Percentiles rank a stretch among this genome's conserved stretches.
Conservation (phyloP, 2,329 filamentous ascomycete species). For the Stemphylium beticola region DNA sequence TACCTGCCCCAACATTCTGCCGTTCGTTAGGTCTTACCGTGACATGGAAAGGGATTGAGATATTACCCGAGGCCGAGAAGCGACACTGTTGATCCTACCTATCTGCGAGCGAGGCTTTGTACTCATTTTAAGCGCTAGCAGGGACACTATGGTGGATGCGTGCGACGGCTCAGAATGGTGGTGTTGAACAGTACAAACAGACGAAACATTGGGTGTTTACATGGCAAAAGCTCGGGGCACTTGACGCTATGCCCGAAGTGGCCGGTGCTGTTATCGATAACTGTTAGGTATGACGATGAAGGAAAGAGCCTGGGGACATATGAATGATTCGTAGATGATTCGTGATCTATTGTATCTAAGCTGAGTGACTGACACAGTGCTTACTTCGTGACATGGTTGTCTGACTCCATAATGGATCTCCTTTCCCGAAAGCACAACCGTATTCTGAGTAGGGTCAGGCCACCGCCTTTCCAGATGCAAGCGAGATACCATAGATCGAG, state of each 20-base stretch:
- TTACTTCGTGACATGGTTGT: slow-evolving; percentile 27
- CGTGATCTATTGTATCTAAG: slow-evolving; percentile 32
- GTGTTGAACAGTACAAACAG: slow-evolving; percentile 3
- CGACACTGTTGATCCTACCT: slow-evolving; percentile 17
- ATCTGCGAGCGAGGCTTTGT: slow-evolving; percentile 26
- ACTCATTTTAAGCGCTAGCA: slow-evolving; percentile 27
- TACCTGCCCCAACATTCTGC: slow-evolving; percentile 6
- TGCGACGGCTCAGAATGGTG: slow-evolving; percentile 3
- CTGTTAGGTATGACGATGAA: background rate
- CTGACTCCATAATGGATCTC: slow-evolving; percentile 26
- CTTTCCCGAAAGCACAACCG: slow-evolving; percentile 36
- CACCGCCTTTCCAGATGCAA: slow-evolving; percentile 10
- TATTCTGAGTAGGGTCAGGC: slow-evolving; percentile 11
- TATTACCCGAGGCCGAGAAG: slow-evolving; percentile 10
- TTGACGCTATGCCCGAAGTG: slow-evolving; percentile 1
- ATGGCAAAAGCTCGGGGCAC: slow-evolving; percentile 9
- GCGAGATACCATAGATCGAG: background rate
- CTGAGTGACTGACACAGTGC: slow-evolving; percentile 30
- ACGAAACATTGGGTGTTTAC: slow-evolving; percentile 15
- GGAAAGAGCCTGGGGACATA: background rate
- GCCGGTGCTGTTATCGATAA: slow-evolving; percentile 12
- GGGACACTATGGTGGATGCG: slow-evolving; percentile 23
- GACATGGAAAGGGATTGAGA: background rate
- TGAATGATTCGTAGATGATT: slow-evolving; percentile 6
- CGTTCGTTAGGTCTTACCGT: slow-evolving; percentile 8